Percentiles rank a stretch among this genome's conserved stretches.
phyloP scores from a whole-genome alignment of 441 rosid species.

The Corymbia citriodora region DNA sequence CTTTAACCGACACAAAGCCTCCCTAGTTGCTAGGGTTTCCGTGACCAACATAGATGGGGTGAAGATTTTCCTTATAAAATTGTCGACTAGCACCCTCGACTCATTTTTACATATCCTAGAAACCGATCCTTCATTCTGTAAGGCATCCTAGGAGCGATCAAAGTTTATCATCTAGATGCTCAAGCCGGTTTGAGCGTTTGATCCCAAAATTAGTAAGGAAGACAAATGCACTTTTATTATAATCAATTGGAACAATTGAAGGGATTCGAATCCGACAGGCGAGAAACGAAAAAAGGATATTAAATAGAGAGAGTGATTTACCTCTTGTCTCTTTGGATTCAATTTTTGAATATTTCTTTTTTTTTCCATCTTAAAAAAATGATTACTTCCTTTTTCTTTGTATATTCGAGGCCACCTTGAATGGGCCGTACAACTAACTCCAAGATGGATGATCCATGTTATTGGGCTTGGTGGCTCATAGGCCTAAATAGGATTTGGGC shows the following conservation, averaged over 20 bases:
- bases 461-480: not conserved
- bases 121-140: too few species aligned
- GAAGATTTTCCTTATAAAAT: too few species aligned
- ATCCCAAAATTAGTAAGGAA: not conserved
- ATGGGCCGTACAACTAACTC: not conserved
- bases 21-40: too few species aligned
- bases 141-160: too few species aligned
- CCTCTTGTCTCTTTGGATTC: not conserved
- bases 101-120: too few species aligned
- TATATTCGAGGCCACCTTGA: not conserved
- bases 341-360: not conserved
- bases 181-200: too few species aligned
- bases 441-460: not conserved
- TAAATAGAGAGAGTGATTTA: not conserved
- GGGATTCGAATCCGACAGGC: not conserved
- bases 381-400: not conserved
- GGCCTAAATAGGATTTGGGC: not conserved
- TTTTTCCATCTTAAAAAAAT: not conserved
- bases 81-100: too few species aligned
- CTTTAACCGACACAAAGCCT: too few species aligned
- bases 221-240: not conserved
- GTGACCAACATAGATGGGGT: too few species aligned
- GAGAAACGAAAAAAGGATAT: not conserved
- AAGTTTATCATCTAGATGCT: too few species aligned
- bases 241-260: not conserved